Evolutionary conservation across 495 filamentous ascomycete species (phyloP), one percentile per base, ranked within the genome.

Genomic region (Talaromyces thailandensis): DNA sequence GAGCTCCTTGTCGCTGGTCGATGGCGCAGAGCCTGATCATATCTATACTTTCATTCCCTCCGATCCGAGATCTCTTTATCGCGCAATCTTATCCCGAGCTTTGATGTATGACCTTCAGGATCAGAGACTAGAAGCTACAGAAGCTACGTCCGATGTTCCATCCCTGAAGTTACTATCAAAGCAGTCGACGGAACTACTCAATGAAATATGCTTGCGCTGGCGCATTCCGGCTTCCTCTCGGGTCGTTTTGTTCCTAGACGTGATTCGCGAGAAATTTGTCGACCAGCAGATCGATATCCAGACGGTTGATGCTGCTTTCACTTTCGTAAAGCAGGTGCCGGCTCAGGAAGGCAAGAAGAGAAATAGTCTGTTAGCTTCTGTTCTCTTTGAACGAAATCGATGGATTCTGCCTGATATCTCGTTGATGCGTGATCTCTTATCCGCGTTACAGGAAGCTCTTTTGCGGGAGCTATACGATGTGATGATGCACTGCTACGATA

Each of bases 191-290:
- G 91, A 96, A 58, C 76, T 99, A 62, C 75, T 98, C 60, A 88
- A 88, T 67, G 93, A 98, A 68, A 80, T 96, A 48, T 89, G 85
- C 67, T 74, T 91, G 65, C 86, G 93, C 63, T 99, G 95, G 95
- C 87, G 95, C 25, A 84, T 99, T 63, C 93, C 94, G 21, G 83
- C 84, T 55, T 91, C 88, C 69, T 91, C 92, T 35, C 81, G 91
- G 55, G 77, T 93, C 60, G 83, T 92, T 2, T 76, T 95, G 9
- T 90, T 96, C 68, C 75, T 97, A 43, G 95, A 99, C 75, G 91
- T 92, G 43, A 82, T 91, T 48, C 82, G 85, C 21, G 86, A 88
- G 67, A 94, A 93, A 69, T 98, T 91, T 68, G 79, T 93, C 58
- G 87, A 96, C 65, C 88, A 91, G 64, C 88, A 96, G 68, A 88